Evolutionary conservation across 1,284 basidiomycete species (phyloP), one percentile per base, ranked within the genome.

Genomic region (Apiotrichum veenhuisii): DNA sequence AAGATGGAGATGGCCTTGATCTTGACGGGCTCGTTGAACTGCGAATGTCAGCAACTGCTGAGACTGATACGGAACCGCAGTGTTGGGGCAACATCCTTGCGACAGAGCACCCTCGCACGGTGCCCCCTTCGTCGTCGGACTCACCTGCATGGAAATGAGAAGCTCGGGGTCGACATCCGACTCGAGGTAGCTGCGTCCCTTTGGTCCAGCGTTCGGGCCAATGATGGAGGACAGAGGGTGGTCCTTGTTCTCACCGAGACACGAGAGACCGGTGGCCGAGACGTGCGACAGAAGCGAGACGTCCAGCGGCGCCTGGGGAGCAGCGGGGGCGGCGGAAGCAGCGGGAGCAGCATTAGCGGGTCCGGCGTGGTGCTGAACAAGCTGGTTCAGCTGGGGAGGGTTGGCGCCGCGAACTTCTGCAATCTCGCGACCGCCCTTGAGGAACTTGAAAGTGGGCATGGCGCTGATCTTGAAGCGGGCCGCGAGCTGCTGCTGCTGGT

Each of bases 11-110:
- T 81, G n/a, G 84, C 81, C 56, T 85, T 85, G 54, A 91, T 77
- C 65, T 85, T 84, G 53, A 91, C 88, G 30, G 83, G 78, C 75
- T 89, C 88, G 72, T 87, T 87, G 80, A 91, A 91, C 87, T 88
- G 59, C 5, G 59, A 44, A 14, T 49, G 53, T 52, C 56, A 56
- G 48, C 36, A 14, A 23, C 27, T 9, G 23, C 7, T 12, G 25
- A 14, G 25, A 44, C 7, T 12, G 42, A 33, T 27, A 37, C 26
- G 37, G n/a, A 15, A 17, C 14, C 10, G 26, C 8, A 17, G 45
- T 17, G 23, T n/a, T 18, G 22, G 8, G 9, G 40, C 40, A 5
- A 11, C 14, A 7, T 12, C 30, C 30, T 30, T 30, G 7, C 5
- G 30, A 30, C 30, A 30, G 30, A 30, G 30, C 40, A 14, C 8